Evolutionary conservation across 2,329 filamentous ascomycete species (phyloP).

Genomic region (Leptographium wingfieldii): DNA sequence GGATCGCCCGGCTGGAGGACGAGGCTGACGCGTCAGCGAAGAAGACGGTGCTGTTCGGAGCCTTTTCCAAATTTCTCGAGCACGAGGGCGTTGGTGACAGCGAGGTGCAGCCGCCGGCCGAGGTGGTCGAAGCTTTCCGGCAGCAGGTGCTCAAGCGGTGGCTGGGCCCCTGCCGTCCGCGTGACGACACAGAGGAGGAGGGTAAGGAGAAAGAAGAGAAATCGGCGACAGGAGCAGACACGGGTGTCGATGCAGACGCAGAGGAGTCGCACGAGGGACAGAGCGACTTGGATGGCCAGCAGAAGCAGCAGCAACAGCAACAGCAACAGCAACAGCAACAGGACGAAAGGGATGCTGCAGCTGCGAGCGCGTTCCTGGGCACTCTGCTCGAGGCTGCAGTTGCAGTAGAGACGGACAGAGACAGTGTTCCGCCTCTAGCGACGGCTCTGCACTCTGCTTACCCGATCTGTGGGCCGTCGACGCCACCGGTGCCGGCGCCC

Average conservation of each 20-base stretch:
- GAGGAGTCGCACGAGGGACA: not conserved
- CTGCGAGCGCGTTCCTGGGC: not conserved
- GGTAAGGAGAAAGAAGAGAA: not conserved
- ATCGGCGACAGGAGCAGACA: slow-evolving; percentile 12
- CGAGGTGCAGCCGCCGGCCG: slow-evolving; percentile 9
- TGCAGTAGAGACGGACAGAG: not conserved
- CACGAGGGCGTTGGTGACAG: slow-evolving; percentile 14
- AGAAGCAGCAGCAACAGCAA: slow-evolving; percentile 1
- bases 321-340: not conserved
- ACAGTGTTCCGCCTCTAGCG: not conserved
- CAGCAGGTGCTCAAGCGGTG: slow-evolving; percentile 8
- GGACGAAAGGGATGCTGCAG: not conserved
- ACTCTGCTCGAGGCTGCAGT: slow-evolving; percentile 2
- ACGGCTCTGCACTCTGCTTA: not conserved
- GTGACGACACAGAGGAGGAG: slow-evolving; percentile 5
- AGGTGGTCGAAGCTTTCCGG: slow-evolving; percentile 10
- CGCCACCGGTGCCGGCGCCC: not conserved
- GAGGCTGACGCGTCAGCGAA: not conserved
- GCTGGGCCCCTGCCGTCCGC: slow-evolving; percentile 7
- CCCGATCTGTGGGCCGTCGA: not conserved
- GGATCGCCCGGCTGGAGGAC: slow-evolving; percentile 16
- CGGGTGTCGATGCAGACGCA: not conserved
- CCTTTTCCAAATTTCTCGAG: slow-evolving; percentile 14
- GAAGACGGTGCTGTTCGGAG: slow-evolving; percentile 11
- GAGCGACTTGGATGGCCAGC: slow-evolving; percentile 14